phyloP scores from a whole-genome alignment of 257 asterid genomes.

The Solanum sejunctum region DNA sequence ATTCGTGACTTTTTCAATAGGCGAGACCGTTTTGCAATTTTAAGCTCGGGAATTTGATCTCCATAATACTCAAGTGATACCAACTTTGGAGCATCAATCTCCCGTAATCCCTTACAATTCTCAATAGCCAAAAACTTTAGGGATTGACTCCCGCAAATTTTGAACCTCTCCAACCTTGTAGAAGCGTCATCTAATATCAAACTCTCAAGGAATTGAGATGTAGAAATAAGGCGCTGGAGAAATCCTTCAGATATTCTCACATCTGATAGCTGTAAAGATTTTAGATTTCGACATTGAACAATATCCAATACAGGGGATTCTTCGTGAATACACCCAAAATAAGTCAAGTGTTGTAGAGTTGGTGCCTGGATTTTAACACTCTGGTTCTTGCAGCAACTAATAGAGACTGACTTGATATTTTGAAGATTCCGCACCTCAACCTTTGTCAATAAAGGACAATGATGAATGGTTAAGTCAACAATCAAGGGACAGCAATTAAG shows the following conservation, averaged over 20 bases:
- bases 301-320: background rate
- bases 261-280: background rate
- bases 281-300: background rate
- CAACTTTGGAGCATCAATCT: background rate
- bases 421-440: background rate
- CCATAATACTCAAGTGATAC: background rate
- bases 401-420: background rate
- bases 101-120: background rate
- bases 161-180: background rate
- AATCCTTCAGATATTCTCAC: background rate
- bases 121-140: background rate
- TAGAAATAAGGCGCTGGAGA: background rate
- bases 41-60: background rate
- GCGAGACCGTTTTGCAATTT: background rate
- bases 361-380: background rate
- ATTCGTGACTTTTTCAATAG: background rate
- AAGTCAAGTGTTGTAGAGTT: background rate
- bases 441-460: background rate
- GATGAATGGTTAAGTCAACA: background rate
- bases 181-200: background rate
- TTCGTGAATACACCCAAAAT: background rate
- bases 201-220: background rate
- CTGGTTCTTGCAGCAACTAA: background rate
- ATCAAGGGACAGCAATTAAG: background rate
- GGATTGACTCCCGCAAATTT: background rate